phyloP scores from a whole-genome alignment of 2,329 filamentous ascomycete genomes.

The Cryphonectria carpinicola region DNA sequence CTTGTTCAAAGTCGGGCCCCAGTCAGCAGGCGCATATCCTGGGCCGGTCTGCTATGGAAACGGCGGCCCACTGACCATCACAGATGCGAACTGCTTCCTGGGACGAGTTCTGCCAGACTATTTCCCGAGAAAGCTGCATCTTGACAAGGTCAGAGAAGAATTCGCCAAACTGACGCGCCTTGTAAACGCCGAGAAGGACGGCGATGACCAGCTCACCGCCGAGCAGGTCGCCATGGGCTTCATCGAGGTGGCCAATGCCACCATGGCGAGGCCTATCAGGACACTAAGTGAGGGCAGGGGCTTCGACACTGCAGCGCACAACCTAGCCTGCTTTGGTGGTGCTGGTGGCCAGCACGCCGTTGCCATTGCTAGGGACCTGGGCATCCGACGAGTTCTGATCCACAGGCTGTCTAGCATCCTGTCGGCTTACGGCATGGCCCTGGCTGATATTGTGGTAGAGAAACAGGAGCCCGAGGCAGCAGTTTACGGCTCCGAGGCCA shows the following conservation, averaged over 20 bases:
- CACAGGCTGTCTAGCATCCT: constrained; percentile 88
- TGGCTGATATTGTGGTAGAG: constrained; percentile 92
- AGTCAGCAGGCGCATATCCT: constrained; percentile 86
- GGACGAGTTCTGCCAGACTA: constrained; percentile 85
- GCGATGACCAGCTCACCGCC: constrained; percentile 62
- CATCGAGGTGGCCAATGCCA: constrained; percentile 86
- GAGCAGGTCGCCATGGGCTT: constrained; percentile 92
- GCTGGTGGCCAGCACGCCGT: constrained; percentile 91
- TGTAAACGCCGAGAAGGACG: constrained; percentile 76
- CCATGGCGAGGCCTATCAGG: constrained; percentile 88
- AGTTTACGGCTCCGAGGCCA: constrained; percentile 67
- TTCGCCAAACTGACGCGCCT: constrained; percentile 77
- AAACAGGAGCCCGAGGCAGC: constrained; percentile 75
- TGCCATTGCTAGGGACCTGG: constrained; percentile 84
- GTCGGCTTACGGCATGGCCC: constrained; percentile 89
- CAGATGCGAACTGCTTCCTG: constrained; percentile 85
- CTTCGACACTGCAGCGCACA: constrained; percentile 85
- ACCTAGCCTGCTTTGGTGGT: constrained; percentile 90
- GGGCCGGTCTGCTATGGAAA: constrained; percentile 91
- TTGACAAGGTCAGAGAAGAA: constrained; percentile 72
- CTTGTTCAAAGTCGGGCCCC: constrained; percentile 86
- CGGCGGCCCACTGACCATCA: constrained; percentile 84
- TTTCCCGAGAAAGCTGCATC: constrained; percentile 87
- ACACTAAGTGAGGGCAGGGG: constrained; percentile 91
- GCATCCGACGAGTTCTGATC: constrained; percentile 82